Percentiles rank a stretch among this genome's conserved stretches.
Evolutionary conservation across 129 eudicot genomes (phyloP).

Genomic region (Logfia minima): DNA sequence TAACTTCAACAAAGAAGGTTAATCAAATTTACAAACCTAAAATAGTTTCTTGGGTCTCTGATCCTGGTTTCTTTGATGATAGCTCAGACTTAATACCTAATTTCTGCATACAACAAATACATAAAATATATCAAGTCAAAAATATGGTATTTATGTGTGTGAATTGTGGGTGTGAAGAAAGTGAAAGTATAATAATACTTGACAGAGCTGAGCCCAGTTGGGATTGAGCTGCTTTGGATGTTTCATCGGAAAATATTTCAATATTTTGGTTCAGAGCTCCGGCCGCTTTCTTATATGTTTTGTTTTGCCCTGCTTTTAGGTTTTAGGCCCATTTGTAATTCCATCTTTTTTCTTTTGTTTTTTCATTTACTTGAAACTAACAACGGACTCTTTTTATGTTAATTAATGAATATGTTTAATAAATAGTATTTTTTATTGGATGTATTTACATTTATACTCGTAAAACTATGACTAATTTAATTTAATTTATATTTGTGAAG

Average conservation of each 20-base stretch:
- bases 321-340: not conserved
- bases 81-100: slow-evolving; percentile 47
- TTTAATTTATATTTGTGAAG: too few species aligned
- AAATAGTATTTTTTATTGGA: too few species aligned
- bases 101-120: slow-evolving; percentile 44
- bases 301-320: slow-evolving; percentile 7
- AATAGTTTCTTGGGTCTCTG: slow-evolving; percentile 31
- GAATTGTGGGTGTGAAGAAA: not conserved
- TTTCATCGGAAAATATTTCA: slow-evolving; percentile 21
- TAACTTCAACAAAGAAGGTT: not conserved
- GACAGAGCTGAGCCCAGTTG: slow-evolving; percentile 83
- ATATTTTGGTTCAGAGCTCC: slow-evolving; percentile 8
- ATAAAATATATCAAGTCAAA: not conserved
- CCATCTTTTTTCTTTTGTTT: not conserved
- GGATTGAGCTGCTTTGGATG: slow-evolving; percentile 71
- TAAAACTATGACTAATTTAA: too few species aligned
- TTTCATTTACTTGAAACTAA: not conserved
- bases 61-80: slow-evolving; percentile 32
- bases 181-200: slow-evolving; percentile 32
- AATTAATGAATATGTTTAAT: too few species aligned
- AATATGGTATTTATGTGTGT: not conserved
- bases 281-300: slow-evolving; percentile 14
- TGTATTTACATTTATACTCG: too few species aligned
- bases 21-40: slow-evolving; percentile 40
- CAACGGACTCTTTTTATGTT: too few species aligned